These are phyloP conservation scores for Tetraselmis chui DNA, from an alignment of 139 green algal genomes.

Conservation along the genomic window DNA sequence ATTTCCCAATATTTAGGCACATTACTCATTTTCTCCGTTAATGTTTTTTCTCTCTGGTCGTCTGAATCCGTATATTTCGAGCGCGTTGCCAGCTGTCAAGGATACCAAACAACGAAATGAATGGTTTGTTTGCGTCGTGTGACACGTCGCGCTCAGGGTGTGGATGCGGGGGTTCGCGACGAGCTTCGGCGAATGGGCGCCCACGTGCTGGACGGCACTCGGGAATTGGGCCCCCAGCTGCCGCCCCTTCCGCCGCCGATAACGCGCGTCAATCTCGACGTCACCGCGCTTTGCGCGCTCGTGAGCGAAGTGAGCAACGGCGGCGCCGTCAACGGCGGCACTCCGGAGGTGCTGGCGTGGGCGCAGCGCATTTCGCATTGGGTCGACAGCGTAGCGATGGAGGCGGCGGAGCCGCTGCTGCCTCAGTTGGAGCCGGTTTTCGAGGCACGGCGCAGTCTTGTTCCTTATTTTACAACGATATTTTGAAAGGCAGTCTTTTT, in stretches of 20 bases:
- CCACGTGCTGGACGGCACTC: slow-evolving; percentile 20
- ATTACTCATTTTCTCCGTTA: no score
- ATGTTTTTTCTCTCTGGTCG: no score
- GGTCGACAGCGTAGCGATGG: slow-evolving; percentile 36
- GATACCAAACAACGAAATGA: no score
- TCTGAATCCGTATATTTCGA: no score
- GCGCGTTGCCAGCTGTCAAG: no score
- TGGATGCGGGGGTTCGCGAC: slow-evolving; percentile 9
- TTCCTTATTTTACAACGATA: no score
- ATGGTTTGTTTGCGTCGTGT: neutral
- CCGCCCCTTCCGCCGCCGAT: slow-evolving; percentile 17
- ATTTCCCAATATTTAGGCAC: no score
- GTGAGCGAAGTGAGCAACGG: slow-evolving; percentile 35
- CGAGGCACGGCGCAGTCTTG: neutral
- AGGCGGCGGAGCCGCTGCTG: slow-evolving; percentile 28
- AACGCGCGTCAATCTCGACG: slow-evolving; percentile 32
- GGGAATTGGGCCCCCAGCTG: slow-evolving; percentile 16
- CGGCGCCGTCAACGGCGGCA: slow-evolving; percentile 1
- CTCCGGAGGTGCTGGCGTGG: slow-evolving; percentile 22
- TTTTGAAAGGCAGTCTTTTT: no score
- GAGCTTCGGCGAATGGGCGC: slow-evolving; percentile 30
- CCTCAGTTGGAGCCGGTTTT: slow-evolving; percentile 14
- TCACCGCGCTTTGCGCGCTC: slow-evolving; percentile 52
- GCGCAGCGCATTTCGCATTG: slow-evolving; percentile 19
- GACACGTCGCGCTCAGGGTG: neutral